Evolutionary conservation across 2,329 filamentous ascomycete species (phyloP).

Genomic region (Trichoderma polysporum): DNA sequence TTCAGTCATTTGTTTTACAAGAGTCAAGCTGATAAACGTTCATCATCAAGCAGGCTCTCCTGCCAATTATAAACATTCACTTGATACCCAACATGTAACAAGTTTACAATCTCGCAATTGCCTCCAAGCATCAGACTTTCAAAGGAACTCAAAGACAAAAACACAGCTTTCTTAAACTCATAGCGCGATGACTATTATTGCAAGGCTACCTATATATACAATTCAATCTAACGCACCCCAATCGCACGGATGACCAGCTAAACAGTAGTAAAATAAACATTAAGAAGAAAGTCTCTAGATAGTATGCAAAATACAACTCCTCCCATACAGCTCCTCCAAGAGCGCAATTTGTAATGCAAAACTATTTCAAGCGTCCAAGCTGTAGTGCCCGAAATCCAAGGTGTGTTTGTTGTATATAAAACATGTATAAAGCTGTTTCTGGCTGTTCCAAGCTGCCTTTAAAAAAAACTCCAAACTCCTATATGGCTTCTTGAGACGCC

Average conservation of each 20-base stretch:
- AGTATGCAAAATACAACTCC: neutral
- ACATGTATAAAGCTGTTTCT: neutral
- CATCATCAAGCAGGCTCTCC: no score
- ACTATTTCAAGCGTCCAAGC: neutral
- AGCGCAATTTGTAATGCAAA: neutral
- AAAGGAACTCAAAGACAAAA: neutral
- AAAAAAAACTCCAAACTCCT: constrained; percentile 3
- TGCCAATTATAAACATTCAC: no score
- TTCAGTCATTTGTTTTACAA: no score
- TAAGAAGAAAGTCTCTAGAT: constrained; percentile 26
- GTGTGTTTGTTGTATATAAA: neutral
- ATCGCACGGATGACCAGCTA: neutral
- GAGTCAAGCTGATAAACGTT: no score
- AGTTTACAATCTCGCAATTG: neutral
- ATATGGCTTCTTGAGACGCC: neutral
- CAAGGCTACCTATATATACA: constrained; percentile 17
- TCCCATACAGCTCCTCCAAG: neutral
- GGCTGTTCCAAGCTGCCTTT: neutral
- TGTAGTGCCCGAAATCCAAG: neutral
- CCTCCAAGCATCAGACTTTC: neutral
- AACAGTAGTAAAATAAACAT: constrained; percentile 29
- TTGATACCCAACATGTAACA: no score
- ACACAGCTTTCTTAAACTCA: neutral
- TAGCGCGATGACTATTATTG: constrained; percentile 4
- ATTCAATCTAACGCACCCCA: constrained; percentile 17